A percentile compares a stretch with the other conserved stretches of the same genome.
Conservation (phyloP, 2,329 filamentous ascomycete genomes). For the Trichoderma koningiopsis region DNA sequence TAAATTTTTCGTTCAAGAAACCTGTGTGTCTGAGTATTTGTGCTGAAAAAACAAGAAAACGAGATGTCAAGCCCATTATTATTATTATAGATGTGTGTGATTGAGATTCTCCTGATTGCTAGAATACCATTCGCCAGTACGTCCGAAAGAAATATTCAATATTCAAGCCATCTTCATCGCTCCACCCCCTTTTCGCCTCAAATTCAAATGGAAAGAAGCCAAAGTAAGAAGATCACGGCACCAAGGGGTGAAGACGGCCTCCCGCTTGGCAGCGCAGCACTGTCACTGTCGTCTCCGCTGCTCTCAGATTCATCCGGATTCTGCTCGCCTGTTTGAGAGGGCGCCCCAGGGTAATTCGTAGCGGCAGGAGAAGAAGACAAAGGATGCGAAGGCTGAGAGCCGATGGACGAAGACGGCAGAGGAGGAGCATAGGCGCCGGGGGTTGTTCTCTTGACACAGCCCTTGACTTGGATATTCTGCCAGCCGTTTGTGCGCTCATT, state of each 20-base stretch:
- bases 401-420: background rate
- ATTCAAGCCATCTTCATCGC: background rate
- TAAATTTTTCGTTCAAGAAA: background rate
- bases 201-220: conserved; percentile 25
- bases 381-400: background rate
- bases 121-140: background rate
- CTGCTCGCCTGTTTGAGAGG: conserved; percentile 17
- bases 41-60: background rate
- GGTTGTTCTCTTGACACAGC: conserved; percentile 32
- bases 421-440: conserved; percentile 23
- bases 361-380: background rate
- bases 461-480: conserved; percentile 36
- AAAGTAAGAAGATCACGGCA: conserved; percentile 26
- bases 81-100: background rate
- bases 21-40: background rate
- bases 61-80: background rate
- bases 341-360: background rate
- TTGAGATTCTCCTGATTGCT: background rate
- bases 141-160: background rate
- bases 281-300: conserved; percentile 10
- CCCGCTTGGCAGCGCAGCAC: conserved; percentile 13
- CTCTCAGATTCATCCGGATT: conserved; percentile 5
- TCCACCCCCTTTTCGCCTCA: background rate
- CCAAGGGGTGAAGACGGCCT: conserved; percentile 26
- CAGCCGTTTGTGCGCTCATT: conserved; percentile 35